These are phyloP conservation scores for Torulaspora microellipsoides DNA, from an alignment of 805 yeast species.

Conservation along the genomic window DNA sequence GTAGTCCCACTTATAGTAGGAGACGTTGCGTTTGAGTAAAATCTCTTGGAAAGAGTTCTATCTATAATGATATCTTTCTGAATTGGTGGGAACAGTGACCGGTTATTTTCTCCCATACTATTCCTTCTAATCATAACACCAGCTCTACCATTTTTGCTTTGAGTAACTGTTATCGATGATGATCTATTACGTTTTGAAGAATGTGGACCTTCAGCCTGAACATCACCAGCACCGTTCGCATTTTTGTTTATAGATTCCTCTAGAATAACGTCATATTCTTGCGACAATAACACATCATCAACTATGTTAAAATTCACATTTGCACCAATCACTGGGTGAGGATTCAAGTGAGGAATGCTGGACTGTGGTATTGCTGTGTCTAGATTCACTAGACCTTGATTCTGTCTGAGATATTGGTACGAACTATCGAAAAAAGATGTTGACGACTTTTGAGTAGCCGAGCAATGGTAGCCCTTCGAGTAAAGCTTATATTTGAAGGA, in stretches of 20 bases:
- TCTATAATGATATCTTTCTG: conserved; percentile 17
- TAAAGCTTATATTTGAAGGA: conserved; percentile 38
- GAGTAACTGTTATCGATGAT: conserved; percentile 2
- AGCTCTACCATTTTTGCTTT: background rate
- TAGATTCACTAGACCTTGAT: conserved; percentile 32
- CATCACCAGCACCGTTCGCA: too few relatives aligned
- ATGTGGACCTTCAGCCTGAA: background rate
- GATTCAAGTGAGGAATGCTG: conserved; percentile 23
- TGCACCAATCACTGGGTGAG: conserved; percentile 38
- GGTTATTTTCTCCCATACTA: conserved; percentile 10
- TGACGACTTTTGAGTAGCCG: conserved; percentile 33
- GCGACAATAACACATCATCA: conserved; percentile 22
- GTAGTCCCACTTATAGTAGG: conserved; percentile 6
- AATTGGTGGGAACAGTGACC: conserved; percentile 10
- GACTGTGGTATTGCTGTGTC: conserved; percentile 21
- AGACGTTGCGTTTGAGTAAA: conserved; percentile 16
- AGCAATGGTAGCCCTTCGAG: conserved; percentile 36
- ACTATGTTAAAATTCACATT: conserved; percentile 30
- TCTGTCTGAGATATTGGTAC: conserved; percentile 38
- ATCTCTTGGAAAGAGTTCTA: conserved; percentile 17
- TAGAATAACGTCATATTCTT: background rate
- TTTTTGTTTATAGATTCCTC: background rate
- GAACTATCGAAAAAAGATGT: conserved; percentile 39
- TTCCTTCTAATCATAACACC: conserved; percentile 10
- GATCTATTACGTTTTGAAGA: conserved; percentile 3